Base-by-base conservation (phyloP, 1,139 yeast species). In the Hyphopichia buzzinii region DNA sequence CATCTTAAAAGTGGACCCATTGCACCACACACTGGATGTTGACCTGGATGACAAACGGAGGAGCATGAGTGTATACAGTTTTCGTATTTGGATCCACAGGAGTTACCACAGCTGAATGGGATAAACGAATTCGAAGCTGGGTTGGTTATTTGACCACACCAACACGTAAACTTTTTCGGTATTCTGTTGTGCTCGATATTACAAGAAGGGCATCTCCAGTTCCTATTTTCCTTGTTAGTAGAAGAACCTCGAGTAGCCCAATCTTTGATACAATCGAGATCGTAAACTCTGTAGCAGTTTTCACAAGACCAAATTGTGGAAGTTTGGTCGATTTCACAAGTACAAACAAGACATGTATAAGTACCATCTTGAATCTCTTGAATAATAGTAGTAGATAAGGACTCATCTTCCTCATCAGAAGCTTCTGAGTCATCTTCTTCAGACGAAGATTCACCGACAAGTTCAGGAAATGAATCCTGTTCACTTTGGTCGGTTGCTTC, bases 161-260 rank as follows among this genome's bases (percentile, higher is more conserved):
- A 89, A 55, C 97, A 89, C 1, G 84, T 77, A 55, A 84, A 84
- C 33, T 69, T 67, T 25, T 64, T 59, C 0, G 94, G 94, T 4
- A 81, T 65, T 40, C 65, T 67, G 12, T 56, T 57, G 35, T 74
- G 74, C 24, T 69, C 74, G 10, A 68, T 62, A 49, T 83, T 86
- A 59, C 97, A 89, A 13, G 89, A 77, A 0, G 97, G 97, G 56
- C 97, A 89, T 50, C 90, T 72, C 97, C 97, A 89, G 30, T 70
- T 67, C 37, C 73, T 66, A 31, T 59, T 57, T 13, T 50, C 46
- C 33, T 61, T 57, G 29, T 77, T 77, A 4, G 85, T 81, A 8
- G 85, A 77, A 1, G 87, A 77, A 2, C 94, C 92, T 39, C 85
- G 69, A 24, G 62, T 59, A 4, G 95, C 92, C 96, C 96, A 88